A percentile compares a stretch with the other conserved stretches of the same genome.
Evolutionary conservation across 1,139 yeast genomes (phyloP).

Genomic region (Saccharomyces hybrid): DNA sequence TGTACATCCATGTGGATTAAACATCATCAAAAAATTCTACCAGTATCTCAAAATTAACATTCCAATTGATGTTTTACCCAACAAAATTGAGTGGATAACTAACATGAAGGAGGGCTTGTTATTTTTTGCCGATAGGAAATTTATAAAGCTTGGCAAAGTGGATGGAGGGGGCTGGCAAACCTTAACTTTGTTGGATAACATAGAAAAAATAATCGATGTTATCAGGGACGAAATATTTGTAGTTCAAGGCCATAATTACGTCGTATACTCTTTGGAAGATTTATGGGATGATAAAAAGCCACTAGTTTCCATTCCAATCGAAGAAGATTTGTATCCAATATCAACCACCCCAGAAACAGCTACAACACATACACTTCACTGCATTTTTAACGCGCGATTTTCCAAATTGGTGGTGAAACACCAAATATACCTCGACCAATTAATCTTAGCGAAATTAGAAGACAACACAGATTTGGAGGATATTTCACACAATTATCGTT

Average conservation of each 20-base stretch:
- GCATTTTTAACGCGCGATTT: slow-evolving; percentile 14
- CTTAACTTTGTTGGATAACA: slow-evolving; percentile 13
- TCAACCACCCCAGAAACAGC: slow-evolving; percentile 25
- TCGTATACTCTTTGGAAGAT: slow-evolving; percentile 17
- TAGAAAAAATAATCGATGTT: slow-evolving; percentile 27
- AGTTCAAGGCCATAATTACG: slow-evolving; percentile 15
- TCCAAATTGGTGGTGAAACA: slow-evolving; percentile 21
- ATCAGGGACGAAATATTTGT: slow-evolving; percentile 20
- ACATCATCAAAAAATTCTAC: slow-evolving; percentile 22
- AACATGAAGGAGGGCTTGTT: slow-evolving; percentile 22
- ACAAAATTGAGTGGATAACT: slow-evolving; percentile 20
- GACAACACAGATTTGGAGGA: slow-evolving; percentile 12
- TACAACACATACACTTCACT: slow-evolving; percentile 22
- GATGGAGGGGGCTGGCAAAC: slow-evolving; percentile 15
- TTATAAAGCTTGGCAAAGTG: slow-evolving; percentile 14
- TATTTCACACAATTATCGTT: slow-evolving; percentile 18
- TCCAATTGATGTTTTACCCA: slow-evolving; percentile 8
- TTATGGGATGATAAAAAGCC: slow-evolving; percentile 19
- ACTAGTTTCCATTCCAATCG: slow-evolving; percentile 13
- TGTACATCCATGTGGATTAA: slow-evolving; percentile 20
- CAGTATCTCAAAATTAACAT: slow-evolving; percentile 16
- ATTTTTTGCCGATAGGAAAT: slow-evolving; percentile 15
- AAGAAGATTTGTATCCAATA: slow-evolving; percentile 28
- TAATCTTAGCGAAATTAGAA: slow-evolving; percentile 17
- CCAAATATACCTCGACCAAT: slow-evolving; percentile 26